Evolutionary conservation across 2,329 filamentous ascomycete species (phyloP), one percentile per base, ranked within the genome.

Genomic region (Raffaelea arxii): DNA sequence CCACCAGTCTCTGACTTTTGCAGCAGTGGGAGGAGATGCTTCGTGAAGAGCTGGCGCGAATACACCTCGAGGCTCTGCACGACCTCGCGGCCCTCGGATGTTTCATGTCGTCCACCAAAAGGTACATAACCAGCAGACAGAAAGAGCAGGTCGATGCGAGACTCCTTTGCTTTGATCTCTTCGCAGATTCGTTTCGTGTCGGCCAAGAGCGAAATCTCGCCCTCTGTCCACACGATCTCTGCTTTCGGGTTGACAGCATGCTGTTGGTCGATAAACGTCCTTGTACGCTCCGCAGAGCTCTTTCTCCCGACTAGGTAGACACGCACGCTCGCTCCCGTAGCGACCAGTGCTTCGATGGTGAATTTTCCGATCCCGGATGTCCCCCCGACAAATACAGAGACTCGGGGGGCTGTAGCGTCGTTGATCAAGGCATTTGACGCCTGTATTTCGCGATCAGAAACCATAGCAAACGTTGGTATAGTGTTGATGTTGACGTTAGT

Each of bases 291-390:
- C 21, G 61, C 55, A 1, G 65, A 61, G n/a, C 56, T 56, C 45
- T 59, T 59, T 44, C 70, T 67, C 1, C 69, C 70, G 44, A 72
- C 50, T 0, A 72, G 43, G 51, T 72, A 72, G 51, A 66, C 62
- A 46, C 59, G 61, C n/a, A 62, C 25, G 48, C 56, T 60, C 0
- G 57, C 50, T 3, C 64, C 65, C 0, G 61, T 63, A 1, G 52
- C 54, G 43, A 65, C 61, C 1, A 72, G 49, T 14, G 61, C 65
- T 24, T 46, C 50, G 10, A 71, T 35, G 0, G 69, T 71, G 40
- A 59, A 40, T 40, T 66, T 62, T 9, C 70, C 70, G 47, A 73
- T 67, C 41, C 70, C 70, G 3, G 67, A 66, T 2, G 70, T 73
- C 10, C 64, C 70, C 30, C 69, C 68, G 5, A 65, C 63, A 49